Conservation (phyloP, 176 grass and related monocot genomes). For the Triticum monococcum region DNA sequence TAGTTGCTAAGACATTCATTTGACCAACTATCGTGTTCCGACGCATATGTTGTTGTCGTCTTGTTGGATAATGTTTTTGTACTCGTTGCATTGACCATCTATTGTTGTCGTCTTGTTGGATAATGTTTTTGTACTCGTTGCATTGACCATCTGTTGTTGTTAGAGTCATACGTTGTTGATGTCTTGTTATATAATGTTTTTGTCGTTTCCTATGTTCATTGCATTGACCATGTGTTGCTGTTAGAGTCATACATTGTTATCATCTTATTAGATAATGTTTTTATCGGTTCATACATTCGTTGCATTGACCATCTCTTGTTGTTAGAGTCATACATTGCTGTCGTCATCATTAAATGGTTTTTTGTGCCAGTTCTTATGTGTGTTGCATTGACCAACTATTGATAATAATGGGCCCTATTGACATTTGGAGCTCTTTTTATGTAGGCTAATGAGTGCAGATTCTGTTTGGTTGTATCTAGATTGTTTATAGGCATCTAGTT, state of each 20-base stretch:
- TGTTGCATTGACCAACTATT: neutral
- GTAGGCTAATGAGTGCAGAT: neutral
- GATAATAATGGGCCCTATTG: neutral
- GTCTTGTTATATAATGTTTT: too few species aligned
- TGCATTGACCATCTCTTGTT: neutral
- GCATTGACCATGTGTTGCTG: neutral
- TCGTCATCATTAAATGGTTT: neutral
- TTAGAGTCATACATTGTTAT: neutral
- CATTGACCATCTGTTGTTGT: neutral
- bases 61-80: too few species aligned
- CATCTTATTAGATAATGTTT: neutral
- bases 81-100: too few species aligned
- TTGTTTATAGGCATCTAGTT: neutral
- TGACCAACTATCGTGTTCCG: too few species aligned
- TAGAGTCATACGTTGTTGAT: neutral
- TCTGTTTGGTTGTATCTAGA: neutral
- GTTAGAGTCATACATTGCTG: neutral
- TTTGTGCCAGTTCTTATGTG: neutral
- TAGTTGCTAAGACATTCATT: neutral
- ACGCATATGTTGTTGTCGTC: too few species aligned
- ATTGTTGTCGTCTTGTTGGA: too few species aligned
- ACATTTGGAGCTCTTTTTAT: neutral
- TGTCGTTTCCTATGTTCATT: neutral
- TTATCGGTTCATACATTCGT: neutral
- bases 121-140: too few species aligned